phyloP scores from a whole-genome alignment of 768 basidiomycete species.

The Lepiota venenata region DNA sequence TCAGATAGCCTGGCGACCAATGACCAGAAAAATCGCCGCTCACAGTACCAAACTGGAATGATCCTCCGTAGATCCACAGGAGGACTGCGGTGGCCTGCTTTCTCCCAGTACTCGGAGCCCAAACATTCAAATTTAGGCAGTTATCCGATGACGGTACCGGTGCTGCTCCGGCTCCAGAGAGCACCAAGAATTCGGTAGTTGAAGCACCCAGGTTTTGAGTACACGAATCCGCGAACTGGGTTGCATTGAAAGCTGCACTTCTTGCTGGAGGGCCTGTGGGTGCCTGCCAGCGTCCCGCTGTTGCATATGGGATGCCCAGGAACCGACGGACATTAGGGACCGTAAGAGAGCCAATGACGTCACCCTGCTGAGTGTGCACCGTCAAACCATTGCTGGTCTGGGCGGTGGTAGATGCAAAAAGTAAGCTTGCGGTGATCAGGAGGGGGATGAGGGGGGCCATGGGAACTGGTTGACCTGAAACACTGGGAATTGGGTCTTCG shows the following conservation, averaged over 20 bases:
- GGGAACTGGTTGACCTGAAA: neutral
- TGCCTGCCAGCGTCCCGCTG: conserved; percentile 29
- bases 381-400: conserved; percentile 16
- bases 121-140: conserved; percentile 36
- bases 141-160: conserved; percentile 30
- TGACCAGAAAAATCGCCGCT: conserved; percentile 4
- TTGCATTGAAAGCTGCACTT: conserved; percentile 19
- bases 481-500: neutral
- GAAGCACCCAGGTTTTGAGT: conserved; percentile 19
- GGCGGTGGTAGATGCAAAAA: neutral
- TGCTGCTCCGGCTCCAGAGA: conserved; percentile 22
- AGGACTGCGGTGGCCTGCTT: conserved; percentile 33
- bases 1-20: neutral
- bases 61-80: conserved; percentile 36
- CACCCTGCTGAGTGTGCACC: conserved; percentile 29
- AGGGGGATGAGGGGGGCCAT: neutral
- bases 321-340: conserved; percentile 29
- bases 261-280: conserved; percentile 23
- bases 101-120: conserved; percentile 28
- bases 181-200: conserved; percentile 21
- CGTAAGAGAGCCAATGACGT: conserved; percentile 24
- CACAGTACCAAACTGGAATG: conserved; percentile 32
- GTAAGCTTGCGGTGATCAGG: neutral
- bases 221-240: conserved; percentile 28
- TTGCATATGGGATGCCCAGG: conserved; percentile 32